Evolutionary conservation across 2,329 filamentous ascomycete genomes (phyloP).

Genomic region (Pseudogymnoascus sp.): DNA sequence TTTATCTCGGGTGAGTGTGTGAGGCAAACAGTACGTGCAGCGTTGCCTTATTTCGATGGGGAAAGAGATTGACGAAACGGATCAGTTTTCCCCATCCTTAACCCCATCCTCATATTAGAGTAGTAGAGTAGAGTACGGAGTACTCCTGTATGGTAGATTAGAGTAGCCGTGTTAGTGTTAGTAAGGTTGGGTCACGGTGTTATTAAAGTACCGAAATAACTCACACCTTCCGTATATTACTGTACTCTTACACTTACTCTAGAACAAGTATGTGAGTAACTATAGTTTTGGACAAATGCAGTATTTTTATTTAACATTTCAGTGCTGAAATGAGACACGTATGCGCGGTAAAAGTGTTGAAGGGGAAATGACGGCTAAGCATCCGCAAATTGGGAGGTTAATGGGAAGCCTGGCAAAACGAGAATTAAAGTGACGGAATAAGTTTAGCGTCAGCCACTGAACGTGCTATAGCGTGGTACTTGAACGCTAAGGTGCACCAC

Average conservation of each 20-base stretch:
- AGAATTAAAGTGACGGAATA: not conserved
- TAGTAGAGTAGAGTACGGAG: not conserved
- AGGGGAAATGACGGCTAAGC: constrained; percentile 6
- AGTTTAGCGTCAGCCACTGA: constrained; percentile 1
- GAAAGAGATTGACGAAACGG: constrained; percentile 5
- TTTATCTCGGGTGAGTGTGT: constrained; percentile 3
- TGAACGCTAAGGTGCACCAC: not conserved
- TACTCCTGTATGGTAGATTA: not conserved
- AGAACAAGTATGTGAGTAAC: too few species aligned
- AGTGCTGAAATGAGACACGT: constrained; percentile 1
- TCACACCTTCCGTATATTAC: not conserved
- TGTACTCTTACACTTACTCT: not conserved
- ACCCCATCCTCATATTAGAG: constrained; percentile 8
- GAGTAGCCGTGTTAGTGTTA: not conserved
- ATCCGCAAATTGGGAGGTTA: constrained; percentile 5
- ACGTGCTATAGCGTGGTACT: constrained; percentile 1
- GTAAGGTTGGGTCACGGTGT: not conserved
- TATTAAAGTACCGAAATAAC: not conserved
- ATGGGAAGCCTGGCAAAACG: not conserved
- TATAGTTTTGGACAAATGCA: too few species aligned
- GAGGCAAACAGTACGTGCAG: not conserved
- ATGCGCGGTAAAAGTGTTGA: not conserved
- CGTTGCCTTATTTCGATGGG: constrained; percentile 8
- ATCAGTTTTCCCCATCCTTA: constrained; percentile 6
- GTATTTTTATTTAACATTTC: not conserved